Evolutionary conservation across 1,139 yeast species (phyloP), one percentile per base, ranked within the genome.

Genomic region (Sugiyamaella paludigena): DNA sequence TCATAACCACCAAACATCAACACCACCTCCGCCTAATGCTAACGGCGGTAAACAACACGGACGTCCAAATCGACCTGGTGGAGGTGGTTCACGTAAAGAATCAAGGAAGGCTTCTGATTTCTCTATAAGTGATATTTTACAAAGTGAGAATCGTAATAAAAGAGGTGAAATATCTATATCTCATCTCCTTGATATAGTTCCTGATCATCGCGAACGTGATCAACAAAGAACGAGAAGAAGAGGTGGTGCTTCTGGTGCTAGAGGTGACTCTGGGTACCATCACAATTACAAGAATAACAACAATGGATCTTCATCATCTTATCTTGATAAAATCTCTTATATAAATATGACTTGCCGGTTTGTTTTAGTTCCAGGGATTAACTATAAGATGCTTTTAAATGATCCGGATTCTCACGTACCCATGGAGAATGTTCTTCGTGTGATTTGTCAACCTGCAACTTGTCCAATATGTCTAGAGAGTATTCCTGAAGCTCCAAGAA

Each of bases 381-480:
- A 79, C 49, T 84, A 81, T 60, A 65, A 68, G 35, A 70, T 77
- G 2, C 88, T 86, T 60, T 69, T 75, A 45, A 56, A 77, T 34
- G 91, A 88, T 63, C 94, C 97, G 1, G 92, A 89, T 62, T 69
- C 81, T 6, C 84, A 88, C 0, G 73, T 92, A 2, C 79, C 84
- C 7, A 75, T 79, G 56, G 73, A 74, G 2, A 75, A 79, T 40
- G 83, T 92, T 4, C 69, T 84, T 35, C 74, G 96, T 47, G 87
- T 92, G 3, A 84, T 81, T 0, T 86, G 94, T 10, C 79, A 76
- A 55, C 87, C 89, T 11, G 79, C 83, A 48, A 80, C 76, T 27
- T 94, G 99, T 64, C 98, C 98, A 0, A 92, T 94, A 33, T 94
- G 99, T 65, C 73, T 92, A 13, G 78, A 84, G 30, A 95, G 87